Conservation (phyloP, 2,329 filamentous ascomycete genomes). For the Fusarium albosuccineum region DNA sequence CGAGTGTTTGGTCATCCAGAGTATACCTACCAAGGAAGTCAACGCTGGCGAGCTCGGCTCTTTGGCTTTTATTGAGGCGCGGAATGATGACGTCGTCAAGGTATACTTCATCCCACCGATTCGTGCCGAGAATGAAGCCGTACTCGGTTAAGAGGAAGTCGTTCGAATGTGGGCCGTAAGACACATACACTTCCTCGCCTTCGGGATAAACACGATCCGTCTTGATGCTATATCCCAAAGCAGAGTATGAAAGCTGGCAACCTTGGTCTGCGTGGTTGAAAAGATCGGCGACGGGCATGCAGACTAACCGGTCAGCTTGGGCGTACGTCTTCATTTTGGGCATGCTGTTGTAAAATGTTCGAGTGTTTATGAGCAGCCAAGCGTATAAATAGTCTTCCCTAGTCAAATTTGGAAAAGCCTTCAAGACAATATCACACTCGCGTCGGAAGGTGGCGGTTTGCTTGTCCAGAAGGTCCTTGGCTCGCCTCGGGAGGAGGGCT, state of each 20-base stretch:
- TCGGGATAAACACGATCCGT: slow-evolving; percentile 61
- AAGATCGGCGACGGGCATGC: slow-evolving; percentile 80
- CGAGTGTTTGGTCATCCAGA: slow-evolving; percentile 52
- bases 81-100: slow-evolving; percentile 63
- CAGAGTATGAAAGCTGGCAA: slow-evolving; percentile 65
- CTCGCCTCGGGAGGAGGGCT: slow-evolving; percentile 59
- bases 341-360: slow-evolving; percentile 71
- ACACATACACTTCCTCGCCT: slow-evolving; percentile 76
- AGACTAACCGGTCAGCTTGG: slow-evolving; percentile 72
- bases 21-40: slow-evolving; percentile 66
- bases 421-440: slow-evolving; percentile 55
- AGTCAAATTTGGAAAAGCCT: slow-evolving; percentile 48
- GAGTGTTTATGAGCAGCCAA: slow-evolving; percentile 73
- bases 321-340: slow-evolving; percentile 58
- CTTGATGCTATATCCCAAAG: slow-evolving; percentile 67
- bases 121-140: slow-evolving; percentile 63
- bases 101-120: slow-evolving; percentile 63
- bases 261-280: slow-evolving; percentile 70
- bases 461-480: slow-evolving; percentile 61
- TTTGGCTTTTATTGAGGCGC: slow-evolving; percentile 53
- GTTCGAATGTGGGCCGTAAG: slow-evolving; percentile 78
- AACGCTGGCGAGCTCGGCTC: slow-evolving; percentile 56
- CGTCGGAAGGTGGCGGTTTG: slow-evolving; percentile 62
- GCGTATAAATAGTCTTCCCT: slow-evolving; percentile 63
- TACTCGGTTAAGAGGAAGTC: slow-evolving; percentile 81